Conservation (phyloP, 2,329 filamentous ascomycete genomes). For the Fusarium circinatum region DNA sequence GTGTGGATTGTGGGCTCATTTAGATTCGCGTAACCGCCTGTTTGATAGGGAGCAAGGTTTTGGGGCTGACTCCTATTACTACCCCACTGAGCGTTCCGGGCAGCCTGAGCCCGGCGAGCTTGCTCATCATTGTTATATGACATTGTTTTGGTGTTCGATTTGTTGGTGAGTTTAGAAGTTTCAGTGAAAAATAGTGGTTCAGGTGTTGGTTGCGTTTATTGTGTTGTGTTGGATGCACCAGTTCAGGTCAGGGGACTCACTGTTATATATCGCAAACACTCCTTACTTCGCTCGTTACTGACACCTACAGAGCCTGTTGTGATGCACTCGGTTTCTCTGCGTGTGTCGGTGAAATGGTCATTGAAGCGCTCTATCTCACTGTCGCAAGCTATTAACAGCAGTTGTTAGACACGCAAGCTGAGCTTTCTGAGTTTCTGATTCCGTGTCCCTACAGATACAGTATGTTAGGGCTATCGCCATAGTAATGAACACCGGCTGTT, state of each 20-base stretch:
- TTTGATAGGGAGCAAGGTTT: not conserved
- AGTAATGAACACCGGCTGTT: not conserved
- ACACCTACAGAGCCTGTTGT: not conserved
- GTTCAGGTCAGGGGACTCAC: not conserved
- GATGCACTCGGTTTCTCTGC: not conserved
- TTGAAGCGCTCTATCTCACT: not conserved
- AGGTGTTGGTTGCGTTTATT: no score
- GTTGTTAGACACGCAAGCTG: not conserved
- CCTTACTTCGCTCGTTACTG: no score
- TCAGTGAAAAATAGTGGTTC: not conserved
- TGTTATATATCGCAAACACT: not conserved
- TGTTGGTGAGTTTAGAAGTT: accelerated
- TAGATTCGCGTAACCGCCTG: not conserved
- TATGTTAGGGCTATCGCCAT: not conserved
- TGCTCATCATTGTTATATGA: not conserved
- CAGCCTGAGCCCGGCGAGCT: not conserved
- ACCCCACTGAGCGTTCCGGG: no score
- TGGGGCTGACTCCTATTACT: not conserved
- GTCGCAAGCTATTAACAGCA: not conserved
- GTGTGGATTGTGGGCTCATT: not conserved
- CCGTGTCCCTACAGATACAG: no score
- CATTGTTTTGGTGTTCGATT: not conserved
- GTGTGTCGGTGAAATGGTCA: no score
- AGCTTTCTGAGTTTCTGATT: not conserved
- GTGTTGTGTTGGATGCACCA: not conserved